Evolutionary conservation across 306 rosid genomes (phyloP).

Genomic region (Glycine soja): DNA sequence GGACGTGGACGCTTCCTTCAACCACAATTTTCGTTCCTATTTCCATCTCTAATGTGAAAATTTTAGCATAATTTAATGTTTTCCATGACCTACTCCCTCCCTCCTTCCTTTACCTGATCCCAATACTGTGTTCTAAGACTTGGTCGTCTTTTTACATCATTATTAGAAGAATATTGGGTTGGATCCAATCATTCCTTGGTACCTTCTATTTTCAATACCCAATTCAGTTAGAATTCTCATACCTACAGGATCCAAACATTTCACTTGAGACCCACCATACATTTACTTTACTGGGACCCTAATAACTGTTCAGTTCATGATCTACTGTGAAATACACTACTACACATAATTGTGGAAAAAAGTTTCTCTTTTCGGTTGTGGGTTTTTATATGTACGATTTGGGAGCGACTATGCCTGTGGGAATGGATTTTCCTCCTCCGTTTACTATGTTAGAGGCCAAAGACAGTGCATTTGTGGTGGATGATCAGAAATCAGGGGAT

Average conservation of each 20-base stretch:
- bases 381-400: constrained; percentile 47
- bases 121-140: constrained; percentile 4
- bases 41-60: constrained; percentile 10
- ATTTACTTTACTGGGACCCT: not conserved
- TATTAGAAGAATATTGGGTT: not conserved
- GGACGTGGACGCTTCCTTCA: constrained; percentile 39
- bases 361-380: not conserved
- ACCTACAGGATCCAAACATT: constrained; percentile 6
- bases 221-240: not conserved
- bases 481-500: constrained; percentile 53
- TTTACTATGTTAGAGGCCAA: constrained; percentile 59
- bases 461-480: constrained; percentile 56
- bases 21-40: constrained; percentile 25
- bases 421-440: constrained; percentile 65
- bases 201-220: not conserved
- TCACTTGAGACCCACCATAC: not conserved
- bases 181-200: constrained; percentile 31
- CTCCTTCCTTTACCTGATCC: not conserved
- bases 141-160: not conserved
- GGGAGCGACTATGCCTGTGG: constrained; percentile 60
- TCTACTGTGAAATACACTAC: not conserved
- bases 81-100: constrained; percentile 2
- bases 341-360: not conserved
- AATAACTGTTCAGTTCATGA: not conserved
- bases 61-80: constrained; percentile 14